These are phyloP conservation scores for Vachellia pachyceras DNA, from an alignment of 306 rosid genomes.

Conservation along the genomic window DNA sequence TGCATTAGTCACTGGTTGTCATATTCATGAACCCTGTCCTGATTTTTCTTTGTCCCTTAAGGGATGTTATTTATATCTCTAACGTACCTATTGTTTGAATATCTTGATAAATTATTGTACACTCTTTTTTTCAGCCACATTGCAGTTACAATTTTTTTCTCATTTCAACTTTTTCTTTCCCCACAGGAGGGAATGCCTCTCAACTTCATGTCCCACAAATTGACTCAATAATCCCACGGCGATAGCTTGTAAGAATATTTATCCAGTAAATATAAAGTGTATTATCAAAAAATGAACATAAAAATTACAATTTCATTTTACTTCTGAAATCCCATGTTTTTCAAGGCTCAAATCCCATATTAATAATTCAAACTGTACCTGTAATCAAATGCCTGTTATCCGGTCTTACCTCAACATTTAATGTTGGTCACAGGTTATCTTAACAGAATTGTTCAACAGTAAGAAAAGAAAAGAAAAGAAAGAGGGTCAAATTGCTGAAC, in stretches of 20 bases:
- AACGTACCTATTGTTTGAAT: conserved; percentile 19
- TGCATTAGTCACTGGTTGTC: conserved; percentile 42
- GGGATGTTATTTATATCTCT: conserved; percentile 42
- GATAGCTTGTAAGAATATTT: not conserved
- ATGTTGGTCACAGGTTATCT: not conserved
- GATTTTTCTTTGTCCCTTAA: conserved; percentile 32
- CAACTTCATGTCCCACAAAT: not conserved
- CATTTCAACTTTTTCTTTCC: not conserved
- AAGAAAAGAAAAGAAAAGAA: not conserved
- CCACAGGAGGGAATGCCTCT: not conserved
- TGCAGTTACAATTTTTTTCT: conserved; percentile 8
- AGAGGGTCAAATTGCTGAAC: not conserved
- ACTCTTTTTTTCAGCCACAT: conserved; percentile 26
- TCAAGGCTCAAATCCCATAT: not conserved
- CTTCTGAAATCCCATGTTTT: no score
- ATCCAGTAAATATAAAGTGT: not conserved
- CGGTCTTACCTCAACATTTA: not conserved
- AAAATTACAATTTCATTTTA: no score
- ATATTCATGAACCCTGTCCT: conserved; percentile 39
- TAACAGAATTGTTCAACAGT: not conserved
- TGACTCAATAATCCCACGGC: not conserved
- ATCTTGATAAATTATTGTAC: conserved; percentile 38
- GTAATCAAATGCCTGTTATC: not conserved
- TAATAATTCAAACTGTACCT: not conserved
- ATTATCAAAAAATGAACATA: no score